Evolutionary conservation across 1,284 basidiomycete genomes (phyloP).

Genomic region (Papiliotrema terrestris): DNA sequence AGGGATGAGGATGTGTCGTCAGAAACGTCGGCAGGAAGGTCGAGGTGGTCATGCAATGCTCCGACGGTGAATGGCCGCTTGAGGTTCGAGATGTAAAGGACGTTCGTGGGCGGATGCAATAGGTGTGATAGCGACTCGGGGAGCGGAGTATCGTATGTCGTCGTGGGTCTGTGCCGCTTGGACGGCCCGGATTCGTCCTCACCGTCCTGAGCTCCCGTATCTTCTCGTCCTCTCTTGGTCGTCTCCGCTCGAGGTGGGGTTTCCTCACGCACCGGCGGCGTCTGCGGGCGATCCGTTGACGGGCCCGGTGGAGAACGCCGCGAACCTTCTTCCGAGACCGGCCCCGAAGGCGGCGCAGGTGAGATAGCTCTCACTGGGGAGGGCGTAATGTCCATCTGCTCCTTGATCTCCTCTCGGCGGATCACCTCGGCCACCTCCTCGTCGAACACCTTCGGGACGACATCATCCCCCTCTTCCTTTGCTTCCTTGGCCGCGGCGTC

Average conservation of each 20-base stretch:
- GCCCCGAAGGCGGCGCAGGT: neutral
- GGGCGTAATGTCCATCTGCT: neutral
- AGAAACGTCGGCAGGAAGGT: conserved; percentile 10
- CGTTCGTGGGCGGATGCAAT: conserved; percentile 35
- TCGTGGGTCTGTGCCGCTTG: neutral
- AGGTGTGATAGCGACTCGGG: conserved; percentile 36
- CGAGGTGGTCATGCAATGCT: conserved; percentile 31
- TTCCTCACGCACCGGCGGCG: too few species aligned
- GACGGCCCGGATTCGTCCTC: neutral
- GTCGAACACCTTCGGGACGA: conserved; percentile 3
- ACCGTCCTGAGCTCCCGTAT: too few species aligned
- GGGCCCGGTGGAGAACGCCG: too few species aligned
- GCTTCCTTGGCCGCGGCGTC: conserved; percentile 10
- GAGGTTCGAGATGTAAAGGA: conserved; percentile 46
- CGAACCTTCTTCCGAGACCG: neutral
- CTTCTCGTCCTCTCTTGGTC: conserved; percentile 2
- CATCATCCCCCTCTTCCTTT: conserved; percentile 3
- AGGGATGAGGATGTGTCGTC: conserved; percentile 3
- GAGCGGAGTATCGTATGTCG: conserved; percentile 11
- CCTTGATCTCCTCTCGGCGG: conserved; percentile 7
- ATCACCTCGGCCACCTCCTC: conserved; percentile 9
- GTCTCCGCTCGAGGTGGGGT: conserved; percentile 2
- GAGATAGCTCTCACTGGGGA: conserved; percentile 5
- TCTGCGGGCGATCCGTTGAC: too few species aligned
- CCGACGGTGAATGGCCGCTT: conserved; percentile 40